Evolutionary conservation across 2,329 filamentous ascomycete genomes (phyloP).

Genomic region (Fusarium torreyae): DNA sequence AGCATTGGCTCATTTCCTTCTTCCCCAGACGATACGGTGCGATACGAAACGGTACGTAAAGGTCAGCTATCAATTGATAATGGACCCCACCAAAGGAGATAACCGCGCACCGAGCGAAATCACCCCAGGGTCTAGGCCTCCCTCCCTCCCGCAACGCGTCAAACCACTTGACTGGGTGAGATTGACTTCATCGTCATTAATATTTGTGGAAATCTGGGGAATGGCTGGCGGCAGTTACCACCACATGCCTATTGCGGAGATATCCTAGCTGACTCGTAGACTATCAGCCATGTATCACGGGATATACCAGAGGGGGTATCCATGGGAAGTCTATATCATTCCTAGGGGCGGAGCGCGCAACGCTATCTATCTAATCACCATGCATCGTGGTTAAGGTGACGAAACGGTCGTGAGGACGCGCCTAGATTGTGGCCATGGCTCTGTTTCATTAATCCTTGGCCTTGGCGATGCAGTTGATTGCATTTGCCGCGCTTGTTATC

Average conservation of each 20-base stretch:
- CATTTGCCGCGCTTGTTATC: background rate
- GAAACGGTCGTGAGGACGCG: too few relatives aligned
- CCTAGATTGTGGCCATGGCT: too few relatives aligned
- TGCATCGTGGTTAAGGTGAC: background rate
- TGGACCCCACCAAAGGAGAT: conserved; percentile 34
- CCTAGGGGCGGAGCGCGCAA: background rate
- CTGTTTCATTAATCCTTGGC: background rate
- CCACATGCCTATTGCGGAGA: background rate
- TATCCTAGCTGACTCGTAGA: background rate
- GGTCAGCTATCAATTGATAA: conserved; percentile 33
- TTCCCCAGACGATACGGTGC: conserved; percentile 27
- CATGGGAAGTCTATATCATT: background rate
- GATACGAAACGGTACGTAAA: conserved; percentile 31
- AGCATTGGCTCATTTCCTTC: conserved; percentile 29
- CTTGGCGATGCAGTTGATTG: background rate
- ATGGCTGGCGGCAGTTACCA: background rate
- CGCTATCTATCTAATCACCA: background rate
- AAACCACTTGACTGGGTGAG: conserved; percentile 26
- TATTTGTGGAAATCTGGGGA: background rate
- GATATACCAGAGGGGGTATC: background rate
- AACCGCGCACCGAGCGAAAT: conserved; percentile 41
- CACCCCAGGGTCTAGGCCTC: background rate
- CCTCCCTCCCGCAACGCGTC: conserved; percentile 21
- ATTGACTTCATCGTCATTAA: background rate
- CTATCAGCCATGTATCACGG: background rate